These are phyloP conservation scores for Backusella psychrophila DNA, from an alignment of 192 early-diverging fungal genomes.

Conservation along the genomic window DNA sequence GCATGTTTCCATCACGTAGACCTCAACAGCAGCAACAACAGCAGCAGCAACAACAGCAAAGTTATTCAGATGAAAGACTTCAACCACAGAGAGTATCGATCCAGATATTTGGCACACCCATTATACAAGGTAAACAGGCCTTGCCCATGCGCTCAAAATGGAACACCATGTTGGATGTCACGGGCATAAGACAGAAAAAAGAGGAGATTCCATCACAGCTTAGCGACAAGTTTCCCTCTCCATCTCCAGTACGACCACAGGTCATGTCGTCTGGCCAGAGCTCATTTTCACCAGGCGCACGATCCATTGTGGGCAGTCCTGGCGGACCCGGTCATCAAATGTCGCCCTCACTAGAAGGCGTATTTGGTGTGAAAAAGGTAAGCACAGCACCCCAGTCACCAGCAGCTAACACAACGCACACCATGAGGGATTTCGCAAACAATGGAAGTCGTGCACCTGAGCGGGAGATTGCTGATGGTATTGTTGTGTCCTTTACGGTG, in stretches of 20 bases:
- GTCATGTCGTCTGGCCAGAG: conserved; percentile 14
- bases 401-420: background rate
- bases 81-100: conserved; percentile 50
- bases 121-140: conserved; percentile 43
- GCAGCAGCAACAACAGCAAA: background rate
- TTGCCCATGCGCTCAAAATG: conserved; percentile 53
- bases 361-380: conserved; percentile 8
- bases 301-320: conserved; percentile 29
- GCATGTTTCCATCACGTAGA: conserved; percentile 25
- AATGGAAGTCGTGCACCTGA: conserved; percentile 32
- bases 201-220: conserved; percentile 10
- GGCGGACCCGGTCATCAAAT: background rate
- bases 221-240: background rate
- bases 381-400: background rate
- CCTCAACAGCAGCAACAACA: background rate
- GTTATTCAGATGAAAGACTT: conserved; percentile 25
- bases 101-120: conserved; percentile 47
- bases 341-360: conserved; percentile 6
- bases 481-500: conserved; percentile 55
- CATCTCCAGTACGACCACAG: conserved; percentile 1
- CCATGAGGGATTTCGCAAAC: background rate
- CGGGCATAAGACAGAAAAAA: conserved; percentile 36
- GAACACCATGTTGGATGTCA: conserved; percentile 59
- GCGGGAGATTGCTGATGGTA: conserved; percentile 51
- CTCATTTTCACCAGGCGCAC: conserved; percentile 21